Percentiles rank a stretch among this genome's conserved stretches.
phyloP scores from a whole-genome alignment of 192 early-diverging fungal species.

The Gamsiella multidivaricata region DNA sequence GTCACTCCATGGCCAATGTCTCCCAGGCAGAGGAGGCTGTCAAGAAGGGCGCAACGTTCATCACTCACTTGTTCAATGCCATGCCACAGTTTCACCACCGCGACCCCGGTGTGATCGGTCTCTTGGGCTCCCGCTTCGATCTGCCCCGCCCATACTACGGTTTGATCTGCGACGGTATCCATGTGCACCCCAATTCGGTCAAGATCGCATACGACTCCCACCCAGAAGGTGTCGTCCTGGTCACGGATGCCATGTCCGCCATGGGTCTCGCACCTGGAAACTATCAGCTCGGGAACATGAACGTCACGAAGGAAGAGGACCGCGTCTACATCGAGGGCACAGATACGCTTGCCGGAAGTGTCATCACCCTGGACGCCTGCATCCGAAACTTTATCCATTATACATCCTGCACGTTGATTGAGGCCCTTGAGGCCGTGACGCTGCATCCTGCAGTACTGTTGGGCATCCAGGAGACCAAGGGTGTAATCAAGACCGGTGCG shows the following conservation, averaged over 20 bases:
- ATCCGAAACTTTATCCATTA: constrained; percentile 83
- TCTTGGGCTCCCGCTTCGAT: constrained; percentile 69
- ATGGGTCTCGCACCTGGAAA: constrained; percentile 74
- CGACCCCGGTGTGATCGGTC: constrained; percentile 83
- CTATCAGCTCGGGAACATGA: constrained; percentile 79
- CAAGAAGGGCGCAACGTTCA: constrained; percentile 71
- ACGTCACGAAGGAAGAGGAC: constrained; percentile 69
- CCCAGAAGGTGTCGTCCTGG: constrained; percentile 78
- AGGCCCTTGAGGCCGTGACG: constrained; percentile 85
- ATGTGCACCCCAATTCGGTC: constrained; percentile 84
- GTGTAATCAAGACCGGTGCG: constrained; percentile 74
- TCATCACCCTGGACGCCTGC: constrained; percentile 76
- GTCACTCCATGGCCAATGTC: constrained; percentile 75
- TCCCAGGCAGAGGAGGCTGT: constrained; percentile 71
- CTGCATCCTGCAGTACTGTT: constrained; percentile 80
- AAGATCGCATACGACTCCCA: constrained; percentile 86
- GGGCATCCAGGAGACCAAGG: constrained; percentile 78
- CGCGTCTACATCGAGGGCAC: constrained; percentile 81
- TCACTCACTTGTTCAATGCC: constrained; percentile 90
- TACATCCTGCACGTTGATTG: constrained; percentile 78
- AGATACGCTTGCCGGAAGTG: constrained; percentile 77
- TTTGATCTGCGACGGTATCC: constrained; percentile 86
- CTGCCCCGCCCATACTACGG: constrained; percentile 81
- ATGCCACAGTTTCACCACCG: constrained; percentile 91
- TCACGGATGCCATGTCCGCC: constrained; percentile 86